Percentiles rank a stretch among this genome's conserved stretches.
Conservation (phyloP, 2,329 filamentous ascomycete species). For the Chaetomium sp. region DNA sequence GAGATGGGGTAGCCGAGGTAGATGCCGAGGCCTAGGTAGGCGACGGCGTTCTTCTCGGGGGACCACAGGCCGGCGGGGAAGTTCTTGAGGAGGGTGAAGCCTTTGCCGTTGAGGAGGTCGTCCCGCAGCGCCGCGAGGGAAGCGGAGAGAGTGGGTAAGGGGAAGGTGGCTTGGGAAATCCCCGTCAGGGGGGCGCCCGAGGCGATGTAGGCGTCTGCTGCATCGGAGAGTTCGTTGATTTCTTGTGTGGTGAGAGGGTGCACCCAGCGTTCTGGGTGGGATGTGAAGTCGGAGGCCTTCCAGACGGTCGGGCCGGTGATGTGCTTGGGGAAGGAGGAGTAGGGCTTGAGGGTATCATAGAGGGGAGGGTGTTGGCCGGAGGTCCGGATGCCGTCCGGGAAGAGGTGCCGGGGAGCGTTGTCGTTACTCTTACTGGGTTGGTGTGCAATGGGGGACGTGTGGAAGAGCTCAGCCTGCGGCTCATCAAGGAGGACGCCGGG, state of each 20-base stretch:
- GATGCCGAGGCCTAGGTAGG: conserved; percentile 84
- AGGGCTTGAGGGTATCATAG: conserved; percentile 58
- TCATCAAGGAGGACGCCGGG: conserved; percentile 24
- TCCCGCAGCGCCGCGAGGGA: conserved; percentile 32
- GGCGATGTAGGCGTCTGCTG: conserved; percentile 63
- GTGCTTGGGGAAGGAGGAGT: conserved; percentile 61
- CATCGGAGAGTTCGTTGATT: conserved; percentile 57
- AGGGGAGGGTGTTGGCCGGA: conserved; percentile 67
- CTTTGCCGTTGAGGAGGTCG: conserved; percentile 66
- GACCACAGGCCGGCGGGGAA: conserved; percentile 74
- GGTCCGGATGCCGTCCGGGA: conserved; percentile 44
- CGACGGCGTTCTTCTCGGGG: conserved; percentile 70
- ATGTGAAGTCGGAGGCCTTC: conserved; percentile 57
- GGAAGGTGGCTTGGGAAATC: conserved; percentile 46
- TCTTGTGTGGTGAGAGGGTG: conserved; percentile 63
- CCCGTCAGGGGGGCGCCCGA: conserved; percentile 62
- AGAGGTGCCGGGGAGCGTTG: conserved; percentile 33
- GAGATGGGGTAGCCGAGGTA: conserved; percentile 84
- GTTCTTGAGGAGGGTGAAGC: conserved; percentile 84
- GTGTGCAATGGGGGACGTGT: not conserved
- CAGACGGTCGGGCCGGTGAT: conserved; percentile 69
- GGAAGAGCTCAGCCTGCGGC: not conserved
- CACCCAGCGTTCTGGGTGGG: conserved; percentile 63
- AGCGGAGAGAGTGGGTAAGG: conserved; percentile 35
- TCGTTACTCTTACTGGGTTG: conserved; percentile 22